Evolutionary conservation across 257 asterid genomes (phyloP), one percentile per base, ranked within the genome.

Genomic region (Thymus quinquecostatus): DNA sequence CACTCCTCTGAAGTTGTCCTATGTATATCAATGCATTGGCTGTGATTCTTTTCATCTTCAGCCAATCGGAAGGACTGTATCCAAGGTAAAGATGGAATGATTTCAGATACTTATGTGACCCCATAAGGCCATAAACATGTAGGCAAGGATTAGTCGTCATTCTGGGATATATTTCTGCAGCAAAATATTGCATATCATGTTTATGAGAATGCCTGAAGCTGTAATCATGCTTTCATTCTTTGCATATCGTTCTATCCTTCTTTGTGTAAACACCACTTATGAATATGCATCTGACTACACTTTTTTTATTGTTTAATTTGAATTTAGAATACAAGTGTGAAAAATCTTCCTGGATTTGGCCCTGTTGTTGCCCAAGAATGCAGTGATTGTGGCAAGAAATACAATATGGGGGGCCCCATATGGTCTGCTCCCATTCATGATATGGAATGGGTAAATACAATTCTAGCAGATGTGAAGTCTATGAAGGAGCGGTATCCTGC

Each of bases 381-480:
- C 84, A 86, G 81, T 68, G 94, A 95, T 66, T 95, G 99, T 80
- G 96, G 99, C 60, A 95, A 95, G 83, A 92, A 88, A 69, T 95
- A 80, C 76, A 89, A 91, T 76, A 94, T 94, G 99, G 99, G 99
- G 38, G 99, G 99, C 63, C 99, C 99, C 58, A 88, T 94, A 63
- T 94, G 99, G 99, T 89, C 98, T 48, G 98, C 97, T 48, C 96
- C 99, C 29, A 94, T 94, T 79, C 99, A 91, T 69, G 98, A 94
- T 78, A 85, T 82, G 73, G 99, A 94, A 66, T 91, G 98, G 99
- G 96, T 94, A 5, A 79, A 83, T 68, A 80, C 97, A 72, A 91
- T 89, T 68, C 86, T 89, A 64, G 82, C 83, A 2, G 89, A 88
- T 80, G 95, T 91, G 50, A 91, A 77, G 75, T 84, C 90, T 68